These are phyloP conservation scores for Detonula confervacea DNA, from an alignment of 352 stramenopile genomes.

Conservation along the genomic window DNA sequence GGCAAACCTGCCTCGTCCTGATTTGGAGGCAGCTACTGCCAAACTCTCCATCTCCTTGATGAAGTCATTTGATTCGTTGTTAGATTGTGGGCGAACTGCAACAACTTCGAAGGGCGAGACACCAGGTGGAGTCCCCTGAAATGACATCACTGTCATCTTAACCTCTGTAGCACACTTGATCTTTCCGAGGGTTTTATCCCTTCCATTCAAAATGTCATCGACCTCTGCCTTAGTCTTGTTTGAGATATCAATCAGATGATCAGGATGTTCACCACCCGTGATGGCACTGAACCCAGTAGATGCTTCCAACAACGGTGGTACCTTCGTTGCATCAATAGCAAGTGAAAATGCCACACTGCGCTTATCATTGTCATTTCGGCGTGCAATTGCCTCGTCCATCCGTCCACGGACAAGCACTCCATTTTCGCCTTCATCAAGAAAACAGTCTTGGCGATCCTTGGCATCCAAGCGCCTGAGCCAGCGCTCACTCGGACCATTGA, in stretches of 20 bases:
- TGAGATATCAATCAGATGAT: conserved; percentile 10
- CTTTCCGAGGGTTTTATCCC: background rate
- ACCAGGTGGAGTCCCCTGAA: background rate
- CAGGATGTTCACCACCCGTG: conserved; percentile 14
- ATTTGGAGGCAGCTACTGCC: background rate
- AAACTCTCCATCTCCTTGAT: background rate
- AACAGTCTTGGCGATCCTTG: background rate
- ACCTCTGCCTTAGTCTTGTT: background rate
- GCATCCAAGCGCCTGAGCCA: conserved; percentile 19
- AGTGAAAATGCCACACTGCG: background rate
- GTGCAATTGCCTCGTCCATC: conserved; percentile 2
- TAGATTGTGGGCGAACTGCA: conserved; percentile 21
- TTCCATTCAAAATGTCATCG: conserved; percentile 9
- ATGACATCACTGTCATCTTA: conserved; percentile 14
- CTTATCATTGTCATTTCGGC: background rate
- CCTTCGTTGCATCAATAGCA: conserved; percentile 32
- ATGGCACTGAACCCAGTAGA: background rate
- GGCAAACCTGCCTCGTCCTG: background rate
- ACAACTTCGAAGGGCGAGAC: background rate
- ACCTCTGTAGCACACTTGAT: conserved; percentile 18
- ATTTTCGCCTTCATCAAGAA: background rate
- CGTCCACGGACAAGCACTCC: background rate
- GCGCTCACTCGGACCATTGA: background rate
- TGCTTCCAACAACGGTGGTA: background rate
- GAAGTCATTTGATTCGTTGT: conserved; percentile 10